phyloP scores from a whole-genome alignment of 2,329 filamentous ascomycete genomes.

The Venturia pyrina region DNA sequence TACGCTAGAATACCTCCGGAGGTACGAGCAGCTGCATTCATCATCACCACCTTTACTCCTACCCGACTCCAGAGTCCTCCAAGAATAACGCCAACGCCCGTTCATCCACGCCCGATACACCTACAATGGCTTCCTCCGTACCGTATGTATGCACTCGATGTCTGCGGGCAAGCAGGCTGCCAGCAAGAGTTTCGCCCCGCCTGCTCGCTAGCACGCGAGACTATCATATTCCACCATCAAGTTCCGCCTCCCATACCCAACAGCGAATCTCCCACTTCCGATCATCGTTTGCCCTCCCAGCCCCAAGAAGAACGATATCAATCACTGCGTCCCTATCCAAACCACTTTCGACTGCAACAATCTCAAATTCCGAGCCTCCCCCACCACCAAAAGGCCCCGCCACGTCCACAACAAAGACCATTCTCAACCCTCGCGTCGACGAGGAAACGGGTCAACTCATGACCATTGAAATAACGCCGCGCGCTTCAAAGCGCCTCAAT shows the following conservation, averaged over 20 bases:
- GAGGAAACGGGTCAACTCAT: constrained; percentile 74
- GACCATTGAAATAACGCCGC: constrained; percentile 70
- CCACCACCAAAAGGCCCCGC: constrained; percentile 5
- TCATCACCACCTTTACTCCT: not conserved
- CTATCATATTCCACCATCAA: not conserved
- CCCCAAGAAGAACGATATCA: not conserved
- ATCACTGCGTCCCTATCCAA: not conserved
- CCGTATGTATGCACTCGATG: constrained; percentile 9
- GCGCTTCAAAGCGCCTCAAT: constrained; percentile 64
- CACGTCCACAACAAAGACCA: constrained; percentile 18
- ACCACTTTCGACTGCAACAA: not conserved
- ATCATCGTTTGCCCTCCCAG: not conserved
- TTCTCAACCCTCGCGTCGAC: constrained; percentile 64
- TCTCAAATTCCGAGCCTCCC: not conserved
- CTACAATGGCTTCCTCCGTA: not conserved
- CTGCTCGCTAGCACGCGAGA: not conserved
- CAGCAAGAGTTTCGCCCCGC: not conserved
- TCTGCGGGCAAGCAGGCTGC: not conserved
- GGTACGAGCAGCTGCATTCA: not conserved
- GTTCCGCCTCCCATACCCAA: not conserved
- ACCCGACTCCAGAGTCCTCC: not conserved
- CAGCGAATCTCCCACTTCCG: not conserved
- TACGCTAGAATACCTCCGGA: no score
- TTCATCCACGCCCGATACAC: not conserved
- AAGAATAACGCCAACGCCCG: no score